A percentile compares a stretch with the other conserved stretches of the same genome.
Conservation (phyloP, 139 green algal genomes). For the Tetradesmus obliquus region DNA sequence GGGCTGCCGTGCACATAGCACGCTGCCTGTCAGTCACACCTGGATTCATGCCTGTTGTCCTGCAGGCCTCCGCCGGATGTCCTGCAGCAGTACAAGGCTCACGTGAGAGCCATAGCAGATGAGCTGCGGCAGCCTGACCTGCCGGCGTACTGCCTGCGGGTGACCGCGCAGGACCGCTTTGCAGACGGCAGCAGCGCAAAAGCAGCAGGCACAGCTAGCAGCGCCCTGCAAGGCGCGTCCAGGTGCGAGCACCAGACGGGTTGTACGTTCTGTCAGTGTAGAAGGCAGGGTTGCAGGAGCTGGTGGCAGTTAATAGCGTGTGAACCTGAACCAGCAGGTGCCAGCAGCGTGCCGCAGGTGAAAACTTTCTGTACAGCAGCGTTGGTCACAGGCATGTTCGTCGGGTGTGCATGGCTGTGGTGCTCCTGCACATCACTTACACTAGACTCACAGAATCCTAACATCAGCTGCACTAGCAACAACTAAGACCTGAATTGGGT, state of each 20-base stretch:
- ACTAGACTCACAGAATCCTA: too few species aligned
- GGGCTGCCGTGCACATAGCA: too few species aligned
- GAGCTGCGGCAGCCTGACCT: constrained; percentile 21
- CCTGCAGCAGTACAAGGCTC: constrained; percentile 2
- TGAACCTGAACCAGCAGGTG: too few species aligned
- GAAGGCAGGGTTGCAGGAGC: neutral
- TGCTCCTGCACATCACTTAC: too few species aligned
- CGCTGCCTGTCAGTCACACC: too few species aligned
- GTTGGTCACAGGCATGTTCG: too few species aligned
- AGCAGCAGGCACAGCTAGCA: neutral
- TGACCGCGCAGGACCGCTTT: neutral
- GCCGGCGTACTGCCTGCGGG: constrained; percentile 30
- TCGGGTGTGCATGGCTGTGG: too few species aligned
- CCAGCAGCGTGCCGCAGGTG: too few species aligned
- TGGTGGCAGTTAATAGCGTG: neutral
- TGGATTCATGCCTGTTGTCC: neutral
- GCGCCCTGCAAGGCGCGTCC: neutral
- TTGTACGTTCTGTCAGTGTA: too few species aligned
- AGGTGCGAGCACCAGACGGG: neutral
- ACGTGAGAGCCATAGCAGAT: constrained; percentile 3
- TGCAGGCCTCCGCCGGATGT: constrained; percentile 33
- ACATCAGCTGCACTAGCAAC: neutral
- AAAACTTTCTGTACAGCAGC: too few species aligned
- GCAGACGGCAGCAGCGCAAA: neutral
- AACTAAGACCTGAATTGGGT: too few species aligned